Evolutionary conservation across 179 eudicot genomes (phyloP).

Genomic region (Silene noctiflora): DNA sequence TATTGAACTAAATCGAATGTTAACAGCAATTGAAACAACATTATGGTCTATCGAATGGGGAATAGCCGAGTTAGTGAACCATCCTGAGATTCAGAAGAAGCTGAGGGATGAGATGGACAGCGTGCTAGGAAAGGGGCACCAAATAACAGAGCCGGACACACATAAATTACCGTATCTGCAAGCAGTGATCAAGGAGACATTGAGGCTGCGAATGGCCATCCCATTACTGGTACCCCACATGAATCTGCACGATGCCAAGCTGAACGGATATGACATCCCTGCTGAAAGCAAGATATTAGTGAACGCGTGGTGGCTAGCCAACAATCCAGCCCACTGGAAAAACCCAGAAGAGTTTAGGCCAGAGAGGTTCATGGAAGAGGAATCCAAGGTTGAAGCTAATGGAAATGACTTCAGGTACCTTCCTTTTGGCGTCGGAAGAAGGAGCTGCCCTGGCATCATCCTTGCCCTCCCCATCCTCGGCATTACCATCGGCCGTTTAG

Average conservation of each 20-base stretch:
- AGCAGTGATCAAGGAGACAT: neutral
- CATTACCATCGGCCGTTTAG: neutral
- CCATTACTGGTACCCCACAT: neutral
- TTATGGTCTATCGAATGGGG: neutral
- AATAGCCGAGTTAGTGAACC: neutral
- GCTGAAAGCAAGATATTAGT: neutral
- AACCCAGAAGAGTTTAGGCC: neutral
- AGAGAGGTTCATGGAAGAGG: neutral
- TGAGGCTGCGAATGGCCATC: slow-evolving; percentile 1
- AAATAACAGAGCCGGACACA: slow-evolving; percentile 3
- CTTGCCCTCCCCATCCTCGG: neutral
- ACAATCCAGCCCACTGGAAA: neutral
- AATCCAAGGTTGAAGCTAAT: neutral
- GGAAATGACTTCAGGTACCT: neutral
- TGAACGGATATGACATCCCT: neutral
- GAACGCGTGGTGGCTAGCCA: slow-evolving; percentile 1
- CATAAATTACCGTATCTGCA: neutral
- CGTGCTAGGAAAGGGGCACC: neutral
- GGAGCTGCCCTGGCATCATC: neutral
- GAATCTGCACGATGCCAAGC: neutral
- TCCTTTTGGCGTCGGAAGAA: neutral
- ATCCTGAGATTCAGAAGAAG: neutral
- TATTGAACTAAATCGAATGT: neutral
- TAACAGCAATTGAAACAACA: neutral
- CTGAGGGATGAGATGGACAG: neutral